Conservation (phyloP, 768 basidiomycete species). For the Termitomyces sp. region DNA sequence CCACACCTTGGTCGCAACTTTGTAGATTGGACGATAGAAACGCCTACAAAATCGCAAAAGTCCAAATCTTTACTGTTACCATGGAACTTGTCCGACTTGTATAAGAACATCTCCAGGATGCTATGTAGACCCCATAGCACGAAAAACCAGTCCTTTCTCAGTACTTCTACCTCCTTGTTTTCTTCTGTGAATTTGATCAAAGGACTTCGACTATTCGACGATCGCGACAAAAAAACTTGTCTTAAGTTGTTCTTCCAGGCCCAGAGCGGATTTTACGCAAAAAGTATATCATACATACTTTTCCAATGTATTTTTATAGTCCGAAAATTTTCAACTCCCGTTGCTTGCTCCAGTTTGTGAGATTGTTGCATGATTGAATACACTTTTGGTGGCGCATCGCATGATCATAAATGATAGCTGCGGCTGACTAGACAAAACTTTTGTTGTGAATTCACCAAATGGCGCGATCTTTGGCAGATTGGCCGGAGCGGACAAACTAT, state of each 20-base stretch:
- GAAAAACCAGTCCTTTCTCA: background rate
- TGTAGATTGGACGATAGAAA: background rate
- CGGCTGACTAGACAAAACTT: too few species aligned
- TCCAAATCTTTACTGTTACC: background rate
- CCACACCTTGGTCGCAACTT: background rate
- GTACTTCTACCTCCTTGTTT: background rate
- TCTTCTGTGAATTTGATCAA: background rate
- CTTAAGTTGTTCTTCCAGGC: background rate
- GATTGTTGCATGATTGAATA: background rate
- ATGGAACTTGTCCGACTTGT: background rate
- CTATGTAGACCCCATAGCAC: background rate
- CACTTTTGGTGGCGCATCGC: background rate
- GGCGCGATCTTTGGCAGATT: background rate
- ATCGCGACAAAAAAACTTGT: background rate
- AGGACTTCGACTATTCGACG: too few species aligned
- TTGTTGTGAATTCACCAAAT: too few species aligned
- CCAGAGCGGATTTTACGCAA: too few species aligned
- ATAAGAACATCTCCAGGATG: background rate
- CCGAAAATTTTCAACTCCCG: background rate
- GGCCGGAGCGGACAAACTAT: background rate
- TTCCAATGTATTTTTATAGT: background rate
- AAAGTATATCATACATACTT: background rate
- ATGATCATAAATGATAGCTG: background rate
- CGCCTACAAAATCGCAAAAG: background rate
- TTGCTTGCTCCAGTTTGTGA: background rate